These are phyloP conservation scores for Penicillium arizonense DNA, from an alignment of 495 filamentous ascomycete species.

Conservation along the genomic window DNA sequence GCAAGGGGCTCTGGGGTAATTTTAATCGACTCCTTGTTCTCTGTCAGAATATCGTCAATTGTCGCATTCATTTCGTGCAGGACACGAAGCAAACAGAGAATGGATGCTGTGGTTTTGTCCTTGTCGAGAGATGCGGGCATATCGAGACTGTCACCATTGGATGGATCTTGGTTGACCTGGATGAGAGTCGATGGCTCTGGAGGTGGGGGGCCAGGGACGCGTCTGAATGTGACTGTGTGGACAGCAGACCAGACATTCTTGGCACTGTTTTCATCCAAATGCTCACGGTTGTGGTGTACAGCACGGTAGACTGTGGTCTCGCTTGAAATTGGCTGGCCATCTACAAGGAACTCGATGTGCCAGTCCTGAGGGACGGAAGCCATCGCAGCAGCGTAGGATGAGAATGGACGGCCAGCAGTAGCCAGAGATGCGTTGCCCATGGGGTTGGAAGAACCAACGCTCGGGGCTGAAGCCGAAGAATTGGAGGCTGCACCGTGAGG, in stretches of 20 bases:
- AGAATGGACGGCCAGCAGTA: conserved; percentile 47
- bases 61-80: conserved; percentile 93
- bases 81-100: conserved; percentile 85
- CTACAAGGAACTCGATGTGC: conserved; percentile 95
- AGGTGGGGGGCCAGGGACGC: conserved; percentile 84
- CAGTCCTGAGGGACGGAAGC: conserved; percentile 78
- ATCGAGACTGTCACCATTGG: conserved; percentile 46
- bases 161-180: conserved; percentile 45
- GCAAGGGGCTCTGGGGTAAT: conserved; percentile 82
- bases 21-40: conserved; percentile 67
- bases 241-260: conserved; percentile 86
- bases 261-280: conserved; percentile 62
- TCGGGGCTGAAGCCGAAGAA: conserved; percentile 43
- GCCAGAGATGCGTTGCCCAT: conserved; percentile 38
- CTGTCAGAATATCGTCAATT: conserved; percentile 93
- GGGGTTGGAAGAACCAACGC: conserved; percentile 27
- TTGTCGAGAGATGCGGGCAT: conserved; percentile 84
- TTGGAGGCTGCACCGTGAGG: conserved; percentile 61
- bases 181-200: conserved; percentile 69
- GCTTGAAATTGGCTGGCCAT: conserved; percentile 76
- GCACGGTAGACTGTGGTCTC: conserved; percentile 97
- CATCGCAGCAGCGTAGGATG: conserved; percentile 82
- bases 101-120: conserved; percentile 78
- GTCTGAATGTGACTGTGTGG: conserved; percentile 89
- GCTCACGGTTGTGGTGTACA: conserved; percentile 70